Conservation (phyloP, 192 early-diverging fungal species). For the Pecoramyces ruminantium region DNA sequence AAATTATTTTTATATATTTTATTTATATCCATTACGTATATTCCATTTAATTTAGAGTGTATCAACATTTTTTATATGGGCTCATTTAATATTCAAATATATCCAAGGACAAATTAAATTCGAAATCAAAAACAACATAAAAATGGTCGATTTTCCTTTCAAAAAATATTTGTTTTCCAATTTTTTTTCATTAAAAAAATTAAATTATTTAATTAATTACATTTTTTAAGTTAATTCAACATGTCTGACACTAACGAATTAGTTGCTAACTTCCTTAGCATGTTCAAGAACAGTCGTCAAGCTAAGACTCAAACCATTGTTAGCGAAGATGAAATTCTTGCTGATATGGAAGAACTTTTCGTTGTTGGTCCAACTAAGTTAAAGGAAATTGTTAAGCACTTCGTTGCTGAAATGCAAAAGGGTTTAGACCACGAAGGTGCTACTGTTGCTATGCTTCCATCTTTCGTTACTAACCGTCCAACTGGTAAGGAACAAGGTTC, state of each 20-base stretch:
- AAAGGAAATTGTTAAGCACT: not conserved
- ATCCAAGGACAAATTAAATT: not conserved
- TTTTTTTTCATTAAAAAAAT: not conserved
- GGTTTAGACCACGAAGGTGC: not conserved
- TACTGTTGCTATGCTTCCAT: not conserved
- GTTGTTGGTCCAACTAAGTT: not conserved
- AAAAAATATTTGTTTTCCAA: not conserved
- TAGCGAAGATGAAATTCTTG: not conserved
- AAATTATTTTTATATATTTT: too few species aligned
- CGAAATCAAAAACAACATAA: not conserved
- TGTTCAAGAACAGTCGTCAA: not conserved
- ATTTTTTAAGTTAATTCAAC: not conserved
- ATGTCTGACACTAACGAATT: not conserved
- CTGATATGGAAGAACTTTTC: not conserved
- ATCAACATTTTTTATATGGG: not conserved
- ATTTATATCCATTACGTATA: too few species aligned
- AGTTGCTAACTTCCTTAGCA: not conserved
- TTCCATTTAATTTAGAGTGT: too few species aligned
- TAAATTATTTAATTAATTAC: not conserved
- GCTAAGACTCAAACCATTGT: not conserved
- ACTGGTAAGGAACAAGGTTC: not conserved
- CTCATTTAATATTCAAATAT: not conserved
- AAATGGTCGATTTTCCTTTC: not conserved
- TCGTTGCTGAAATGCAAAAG: not conserved
- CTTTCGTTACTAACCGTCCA: not conserved